phyloP scores from a whole-genome alignment of 129 eudicot genomes.

The Tagetes erecta region DNA sequence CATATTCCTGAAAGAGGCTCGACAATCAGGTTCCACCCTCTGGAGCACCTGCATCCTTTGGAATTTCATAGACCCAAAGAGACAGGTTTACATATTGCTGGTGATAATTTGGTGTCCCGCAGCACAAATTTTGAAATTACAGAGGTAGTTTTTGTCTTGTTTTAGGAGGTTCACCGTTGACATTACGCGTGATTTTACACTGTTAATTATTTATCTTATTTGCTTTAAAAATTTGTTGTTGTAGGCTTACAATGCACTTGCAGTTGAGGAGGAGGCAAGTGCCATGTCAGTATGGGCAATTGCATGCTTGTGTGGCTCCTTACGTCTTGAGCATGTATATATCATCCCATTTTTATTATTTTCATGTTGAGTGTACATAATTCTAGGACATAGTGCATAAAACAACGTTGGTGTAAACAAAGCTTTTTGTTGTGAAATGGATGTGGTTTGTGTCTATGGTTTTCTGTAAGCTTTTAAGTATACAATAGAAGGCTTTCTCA shows the following conservation, averaged over 20 bases:
- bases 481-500: background rate
- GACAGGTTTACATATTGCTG: conserved; percentile 57
- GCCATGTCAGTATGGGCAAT: conserved; percentile 88
- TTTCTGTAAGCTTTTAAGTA: background rate
- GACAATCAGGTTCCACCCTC: conserved; percentile 74
- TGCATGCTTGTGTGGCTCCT: conserved; percentile 87
- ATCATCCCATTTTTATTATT: background rate
- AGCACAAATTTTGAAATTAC: conserved; percentile 71
- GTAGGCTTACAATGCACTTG: conserved; percentile 73
- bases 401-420: background rate
- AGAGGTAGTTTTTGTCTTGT: conserved; percentile 51
- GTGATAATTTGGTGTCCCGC: conserved; percentile 76
- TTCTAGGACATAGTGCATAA: background rate
- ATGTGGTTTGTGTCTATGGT: background rate
- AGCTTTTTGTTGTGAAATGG: conserved; percentile 16
- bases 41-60: conserved; percentile 87
- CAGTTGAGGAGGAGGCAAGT: conserved; percentile 93
- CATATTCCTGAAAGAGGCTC: conserved; percentile 74
- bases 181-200: background rate
- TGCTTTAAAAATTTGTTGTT: conserved; percentile 14
- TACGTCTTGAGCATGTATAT: conserved; percentile 91
- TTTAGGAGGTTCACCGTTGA: background rate
- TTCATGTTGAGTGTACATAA: background rate
- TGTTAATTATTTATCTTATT: background rate
- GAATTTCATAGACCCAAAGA: conserved; percentile 81